Percentiles rank a stretch among this genome's conserved stretches.
These are phyloP conservation scores for Cystofilobasidium capitatum DNA, from an alignment of 768 basidiomycete genomes.

Conservation along the genomic window DNA sequence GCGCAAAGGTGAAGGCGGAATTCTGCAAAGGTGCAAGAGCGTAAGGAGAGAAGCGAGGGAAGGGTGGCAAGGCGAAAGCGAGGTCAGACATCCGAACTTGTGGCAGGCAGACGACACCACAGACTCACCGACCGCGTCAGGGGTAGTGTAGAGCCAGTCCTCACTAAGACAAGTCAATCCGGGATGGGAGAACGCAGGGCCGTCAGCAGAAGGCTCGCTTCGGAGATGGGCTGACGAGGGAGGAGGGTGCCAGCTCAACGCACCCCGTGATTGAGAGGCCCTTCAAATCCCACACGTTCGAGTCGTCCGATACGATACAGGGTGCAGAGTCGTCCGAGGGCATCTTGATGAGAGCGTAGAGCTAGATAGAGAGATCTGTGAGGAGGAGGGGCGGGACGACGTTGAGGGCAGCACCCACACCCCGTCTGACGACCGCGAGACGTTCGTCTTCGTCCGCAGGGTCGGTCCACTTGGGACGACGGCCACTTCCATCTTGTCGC, in stretches of 20 bases:
- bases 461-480: no score
- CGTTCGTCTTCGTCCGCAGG: no score
- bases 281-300: neutral
- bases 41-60: no score
- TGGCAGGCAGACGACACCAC: neutral
- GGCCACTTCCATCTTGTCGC: no score
- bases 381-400: no score
- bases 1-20: constrained; percentile 1
- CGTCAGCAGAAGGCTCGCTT: no score
- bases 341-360: no score
- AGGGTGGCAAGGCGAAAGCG: neutral
- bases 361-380: no score
- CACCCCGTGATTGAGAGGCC: neutral
- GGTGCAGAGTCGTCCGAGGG: neutral
- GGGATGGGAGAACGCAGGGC: neutral
- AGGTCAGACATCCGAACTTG: neutral
- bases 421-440: no score
- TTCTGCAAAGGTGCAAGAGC: neutral
- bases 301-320: neutral
- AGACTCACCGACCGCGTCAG: neutral
- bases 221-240: neutral
- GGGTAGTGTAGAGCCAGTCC: neutral
- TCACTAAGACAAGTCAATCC: neutral
- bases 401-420: no score
- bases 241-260: neutral